Evolutionary conservation across 345 rosid species (phyloP), one percentile per base, ranked within the genome.

Genomic region (Melaleuca quinquenervia): DNA sequence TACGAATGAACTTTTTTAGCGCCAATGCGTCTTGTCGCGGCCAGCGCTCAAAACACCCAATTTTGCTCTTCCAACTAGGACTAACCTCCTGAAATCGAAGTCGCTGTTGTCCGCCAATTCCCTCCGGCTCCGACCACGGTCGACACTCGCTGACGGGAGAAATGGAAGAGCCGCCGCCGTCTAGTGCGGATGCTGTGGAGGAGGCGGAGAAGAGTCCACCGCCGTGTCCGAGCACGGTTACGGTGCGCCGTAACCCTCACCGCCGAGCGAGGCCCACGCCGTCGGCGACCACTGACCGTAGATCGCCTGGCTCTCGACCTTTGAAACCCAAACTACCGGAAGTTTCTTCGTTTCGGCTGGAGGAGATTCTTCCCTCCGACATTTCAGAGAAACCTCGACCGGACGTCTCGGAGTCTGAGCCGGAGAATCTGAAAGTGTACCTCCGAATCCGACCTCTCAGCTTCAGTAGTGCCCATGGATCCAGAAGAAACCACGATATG

Each of bases 231-330:
- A 85, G 83, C 54, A 91, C 95, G 11, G 90, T 90, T 24, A 93
- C 96, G 20, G 91, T 91, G 48, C 94, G 98, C 49, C 91, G 99
- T 11, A 96, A 96, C 84, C 98, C 99, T 88, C 92, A 84, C 52
- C 92, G 99, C 80, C 91, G 87, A 84, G 99, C 97, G 52, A 92
- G 98, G 86, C 91, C 94, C 1, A 94, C 97, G 7, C 95, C 95
- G 1, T 87, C 84, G 56, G 55, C 82, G 41, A 54, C 85, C 89
- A 27, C 11, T 85, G n/a, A 26, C 14, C 91, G 45, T n/a, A 29
- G 44, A 18, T 45, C 93, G 75, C 78, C 22, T 8, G 11, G 48
- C 80, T 70, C 80, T 3, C 48, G 80, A 21, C 76, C 76, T 41
- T 36, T 18, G 44, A 75, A 75, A 36, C 49, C 88, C 9, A 86